Conservation (phyloP, 148 eudicot species). For the Rhododendron henanense region DNA sequence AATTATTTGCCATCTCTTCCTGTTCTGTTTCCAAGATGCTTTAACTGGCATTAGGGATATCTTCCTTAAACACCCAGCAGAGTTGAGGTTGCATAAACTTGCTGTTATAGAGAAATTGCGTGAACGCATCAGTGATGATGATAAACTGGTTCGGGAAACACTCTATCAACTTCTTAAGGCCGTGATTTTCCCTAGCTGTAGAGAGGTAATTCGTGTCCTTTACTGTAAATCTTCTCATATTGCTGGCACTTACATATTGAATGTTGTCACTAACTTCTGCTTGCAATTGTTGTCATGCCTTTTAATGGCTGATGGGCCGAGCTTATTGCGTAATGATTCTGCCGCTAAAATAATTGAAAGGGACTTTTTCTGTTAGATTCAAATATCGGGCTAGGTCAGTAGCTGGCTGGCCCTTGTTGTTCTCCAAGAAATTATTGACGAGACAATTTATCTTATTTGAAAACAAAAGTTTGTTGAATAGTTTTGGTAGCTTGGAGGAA, state of each 20-base stretch:
- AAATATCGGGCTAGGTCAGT: neutral
- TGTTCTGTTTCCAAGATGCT: conserved; percentile 55
- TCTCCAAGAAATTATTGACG: neutral
- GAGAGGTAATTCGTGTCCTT: conserved; percentile 45
- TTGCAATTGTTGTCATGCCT: neutral
- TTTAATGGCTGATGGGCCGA: neutral
- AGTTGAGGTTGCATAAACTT: conserved; percentile 75
- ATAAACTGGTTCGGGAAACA: conserved; percentile 79
- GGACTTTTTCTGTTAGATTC: neutral
- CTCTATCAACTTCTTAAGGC: conserved; percentile 78
- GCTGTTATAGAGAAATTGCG: conserved; percentile 85
- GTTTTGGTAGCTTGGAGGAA: neutral
- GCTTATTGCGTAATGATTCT: neutral
- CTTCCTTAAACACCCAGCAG: conserved; percentile 59
- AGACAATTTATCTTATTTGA: neutral
- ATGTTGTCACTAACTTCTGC: neutral
- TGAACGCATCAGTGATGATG: conserved; percentile 90
- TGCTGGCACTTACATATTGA: neutral
- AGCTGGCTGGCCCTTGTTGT: neutral
- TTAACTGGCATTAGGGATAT: conserved; percentile 76
- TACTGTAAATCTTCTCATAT: conserved; percentile 3
- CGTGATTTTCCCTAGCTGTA: conserved; percentile 71
- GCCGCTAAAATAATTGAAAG: neutral
- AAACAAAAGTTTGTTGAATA: neutral
- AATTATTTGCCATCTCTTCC: neutral